Evolutionary conservation across 2,329 filamentous ascomycete species (phyloP), one percentile per base, ranked within the genome.

Genomic region (Aspergillus tubingensis): DNA sequence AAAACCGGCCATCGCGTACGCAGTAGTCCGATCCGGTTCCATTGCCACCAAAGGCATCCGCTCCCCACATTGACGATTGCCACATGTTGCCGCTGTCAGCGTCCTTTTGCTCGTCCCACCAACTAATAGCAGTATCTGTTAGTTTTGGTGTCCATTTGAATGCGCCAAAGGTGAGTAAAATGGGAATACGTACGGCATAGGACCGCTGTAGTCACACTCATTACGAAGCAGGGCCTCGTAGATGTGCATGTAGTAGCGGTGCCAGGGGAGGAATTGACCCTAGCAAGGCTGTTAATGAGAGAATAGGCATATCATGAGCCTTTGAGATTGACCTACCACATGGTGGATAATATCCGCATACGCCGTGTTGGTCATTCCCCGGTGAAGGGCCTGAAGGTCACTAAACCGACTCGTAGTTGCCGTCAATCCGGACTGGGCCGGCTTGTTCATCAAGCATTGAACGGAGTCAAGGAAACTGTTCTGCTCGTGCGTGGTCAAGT

Each of bases 321-420:
- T 8, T 8, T 32, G n/a, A 5, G 8, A 13, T 11, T 19, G 3
- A 44, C 49, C 15, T 53, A 58, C 56, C 38, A 60, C 58, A 19
- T 60, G 52, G 13, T 58, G 56, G 13, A 58, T 58, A 13, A 60
- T 60, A 27, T 60, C 58, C 32, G 52, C 58, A 32, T 57, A 47
- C 3, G 44, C 58, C 7, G 58, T 60, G 19, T 57, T 60, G 38
- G 58, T 60, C 58, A 60, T 60, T 3, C 53, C 52, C n/a, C 58
- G 58, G 25, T 60, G 58, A n/a, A 60, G 58, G 8, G 58, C 58
- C 39, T 60, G 58, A 10, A 60, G 58, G 15, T 60, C 58, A 48
- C 58, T 60, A 44, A 60, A 60, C 8, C 58, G 53, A 21, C 43
- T 56, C 15, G 53, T 60, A 7, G 58, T 60, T 7, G 58, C 58